A percentile compares a stretch with the other conserved stretches of the same genome.
Evolutionary conservation across 768 basidiomycete species (phyloP).

Genomic region (Xerocomellus chrysenteron): DNA sequence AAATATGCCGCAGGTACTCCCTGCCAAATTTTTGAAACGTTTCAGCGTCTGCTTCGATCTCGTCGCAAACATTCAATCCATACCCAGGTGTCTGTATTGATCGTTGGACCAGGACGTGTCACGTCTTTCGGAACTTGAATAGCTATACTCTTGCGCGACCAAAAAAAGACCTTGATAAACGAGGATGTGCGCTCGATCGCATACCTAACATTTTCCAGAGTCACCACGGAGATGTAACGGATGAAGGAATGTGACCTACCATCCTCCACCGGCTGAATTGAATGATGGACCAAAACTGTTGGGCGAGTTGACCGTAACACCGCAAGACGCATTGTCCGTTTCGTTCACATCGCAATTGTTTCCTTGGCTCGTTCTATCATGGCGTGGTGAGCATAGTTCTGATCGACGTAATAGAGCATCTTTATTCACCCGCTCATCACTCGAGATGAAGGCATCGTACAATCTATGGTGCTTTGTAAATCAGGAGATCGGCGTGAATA

Average conservation of each 20-base stretch:
- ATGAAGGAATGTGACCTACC: constrained; percentile 16
- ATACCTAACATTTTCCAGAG: constrained; percentile 28
- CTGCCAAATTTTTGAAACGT: constrained; percentile 25
- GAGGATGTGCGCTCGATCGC: constrained; percentile 33
- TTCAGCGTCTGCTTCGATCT: background rate
- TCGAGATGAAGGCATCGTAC: constrained; percentile 34
- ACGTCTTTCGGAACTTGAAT: constrained; percentile 34
- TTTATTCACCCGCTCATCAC: constrained; percentile 31
- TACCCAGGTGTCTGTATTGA: constrained; percentile 29
- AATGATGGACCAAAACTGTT: constrained; percentile 36
- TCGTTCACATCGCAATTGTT: constrained; percentile 32
- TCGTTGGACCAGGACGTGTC: constrained; percentile 14
- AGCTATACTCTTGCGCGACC: constrained; percentile 30
- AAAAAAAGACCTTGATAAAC: constrained; percentile 41
- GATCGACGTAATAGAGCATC: background rate
- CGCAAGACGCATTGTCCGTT: constrained; percentile 33
- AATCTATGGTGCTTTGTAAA: constrained; percentile 15
- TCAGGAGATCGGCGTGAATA: background rate
- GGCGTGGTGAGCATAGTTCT: background rate
- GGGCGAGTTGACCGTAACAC: constrained; percentile 24
- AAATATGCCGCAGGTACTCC: constrained; percentile 62
- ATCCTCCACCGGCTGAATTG: constrained; percentile 38
- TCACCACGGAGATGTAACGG: background rate
- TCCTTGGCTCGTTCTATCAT: constrained; percentile 19
- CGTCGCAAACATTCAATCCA: background rate